A percentile compares a stretch with the other conserved stretches of the same genome.
phyloP scores from a whole-genome alignment of 2,329 filamentous ascomycete species.

The Phialophora macrospora region DNA sequence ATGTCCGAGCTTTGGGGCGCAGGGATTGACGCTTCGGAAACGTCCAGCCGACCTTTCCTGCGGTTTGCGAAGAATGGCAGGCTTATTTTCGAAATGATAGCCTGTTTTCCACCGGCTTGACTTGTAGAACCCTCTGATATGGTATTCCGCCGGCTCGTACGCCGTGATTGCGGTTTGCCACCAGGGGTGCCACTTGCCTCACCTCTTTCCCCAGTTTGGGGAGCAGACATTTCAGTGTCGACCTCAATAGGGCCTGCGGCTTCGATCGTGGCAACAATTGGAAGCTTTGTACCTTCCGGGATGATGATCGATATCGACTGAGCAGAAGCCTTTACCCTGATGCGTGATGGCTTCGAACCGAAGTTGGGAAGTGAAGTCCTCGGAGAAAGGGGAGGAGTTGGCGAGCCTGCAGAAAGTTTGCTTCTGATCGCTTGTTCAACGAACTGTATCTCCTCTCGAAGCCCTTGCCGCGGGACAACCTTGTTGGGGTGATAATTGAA shows the following conservation, averaged over 20 bases:
- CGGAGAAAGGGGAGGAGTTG: neutral
- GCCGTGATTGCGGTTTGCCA: neutral
- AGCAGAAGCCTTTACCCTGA: constrained; percentile 26
- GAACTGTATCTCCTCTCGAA: constrained; percentile 10
- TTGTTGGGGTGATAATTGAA: constrained; percentile 22
- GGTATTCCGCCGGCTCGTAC: constrained; percentile 7
- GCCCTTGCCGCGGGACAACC: neutral
- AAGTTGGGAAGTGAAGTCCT: neutral
- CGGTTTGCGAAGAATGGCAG: constrained; percentile 27
- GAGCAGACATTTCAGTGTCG: constrained; percentile 26
- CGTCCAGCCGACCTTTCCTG: constrained; percentile 30
- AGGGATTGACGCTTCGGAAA: constrained; percentile 34
- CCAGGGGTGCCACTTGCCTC: constrained; percentile 11
- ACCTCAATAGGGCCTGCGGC: constrained; percentile 23
- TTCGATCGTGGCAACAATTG: constrained; percentile 30
- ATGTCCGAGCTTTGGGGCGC: constrained; percentile 25
- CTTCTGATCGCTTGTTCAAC: constrained; percentile 23
- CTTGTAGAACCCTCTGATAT: constrained; percentile 11
- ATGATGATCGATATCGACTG: constrained; percentile 30
- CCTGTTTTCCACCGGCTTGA: constrained; percentile 20
- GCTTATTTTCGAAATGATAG: constrained; percentile 14
- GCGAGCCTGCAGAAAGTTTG: constrained; percentile 17
- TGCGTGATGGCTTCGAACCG: constrained; percentile 11
- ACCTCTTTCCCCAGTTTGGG: constrained; percentile 3
- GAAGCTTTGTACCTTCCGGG: constrained; percentile 30